Conservation (phyloP, 2,329 filamentous ascomycete genomes). For the Neonectria coccinea region DNA sequence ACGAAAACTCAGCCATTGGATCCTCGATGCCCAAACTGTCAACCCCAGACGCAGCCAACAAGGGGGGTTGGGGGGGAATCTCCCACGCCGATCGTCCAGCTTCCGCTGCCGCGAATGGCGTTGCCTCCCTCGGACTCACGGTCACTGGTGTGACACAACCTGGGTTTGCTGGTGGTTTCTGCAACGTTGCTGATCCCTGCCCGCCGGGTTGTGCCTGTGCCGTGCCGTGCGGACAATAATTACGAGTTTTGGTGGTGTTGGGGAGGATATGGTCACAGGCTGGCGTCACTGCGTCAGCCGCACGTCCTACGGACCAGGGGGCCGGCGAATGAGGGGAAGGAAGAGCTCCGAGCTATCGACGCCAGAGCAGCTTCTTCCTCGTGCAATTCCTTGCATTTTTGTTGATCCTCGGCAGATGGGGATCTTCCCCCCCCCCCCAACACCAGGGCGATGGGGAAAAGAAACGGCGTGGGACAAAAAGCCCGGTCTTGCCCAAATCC, state of each 20-base stretch:
- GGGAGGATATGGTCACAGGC: slow-evolving; percentile 4
- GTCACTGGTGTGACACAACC: slow-evolving; percentile 10
- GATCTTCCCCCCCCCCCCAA: not conserved
- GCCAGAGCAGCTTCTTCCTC: not conserved
- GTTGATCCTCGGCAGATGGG: slow-evolving; percentile 17
- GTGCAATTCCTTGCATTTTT: not conserved
- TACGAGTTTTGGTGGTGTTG: not conserved
- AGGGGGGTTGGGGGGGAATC: not conserved
- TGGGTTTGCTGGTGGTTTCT: not conserved
- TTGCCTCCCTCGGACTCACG: slow-evolving; percentile 1
- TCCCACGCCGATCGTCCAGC: not conserved
- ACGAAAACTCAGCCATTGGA: slow-evolving; percentile 9
- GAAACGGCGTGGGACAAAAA: not conserved
- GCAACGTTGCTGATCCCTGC: slow-evolving; percentile 3
- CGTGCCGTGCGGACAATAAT: not conserved
- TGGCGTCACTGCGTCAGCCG: slow-evolving; percentile 11
- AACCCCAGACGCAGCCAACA: not conserved
- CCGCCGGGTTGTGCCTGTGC: not conserved
- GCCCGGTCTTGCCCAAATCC: not conserved
- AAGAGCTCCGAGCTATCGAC: slow-evolving; percentile 12
- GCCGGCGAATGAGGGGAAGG: slow-evolving; percentile 6
- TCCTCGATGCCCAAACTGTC: not conserved
- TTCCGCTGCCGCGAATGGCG: not conserved
- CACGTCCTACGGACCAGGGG: slow-evolving; percentile 9
- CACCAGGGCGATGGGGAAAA: not conserved